Conservation (phyloP, 306 rosid genomes). For the Gastrolobium villosum region DNA sequence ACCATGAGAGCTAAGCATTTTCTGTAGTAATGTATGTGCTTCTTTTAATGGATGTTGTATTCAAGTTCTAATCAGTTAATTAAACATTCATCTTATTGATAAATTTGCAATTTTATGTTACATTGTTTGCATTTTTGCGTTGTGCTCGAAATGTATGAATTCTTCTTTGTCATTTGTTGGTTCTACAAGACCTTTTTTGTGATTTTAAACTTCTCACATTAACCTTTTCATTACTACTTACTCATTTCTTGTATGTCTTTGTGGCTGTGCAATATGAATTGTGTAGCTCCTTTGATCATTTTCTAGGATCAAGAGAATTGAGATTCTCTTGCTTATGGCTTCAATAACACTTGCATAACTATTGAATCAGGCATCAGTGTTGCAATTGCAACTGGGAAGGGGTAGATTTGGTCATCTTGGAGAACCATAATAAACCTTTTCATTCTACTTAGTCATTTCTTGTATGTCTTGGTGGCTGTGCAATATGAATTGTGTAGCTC, state of each 20-base stretch:
- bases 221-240: conserved; percentile 4
- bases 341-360: conserved; percentile 22
- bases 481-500: conserved; percentile 13
- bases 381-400: conserved; percentile 8
- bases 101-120: conserved; percentile 30
- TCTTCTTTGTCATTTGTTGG: conserved; percentile 20
- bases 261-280: conserved; percentile 18
- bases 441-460: conserved; percentile 3
- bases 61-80: conserved; percentile 28
- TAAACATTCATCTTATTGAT: conserved; percentile 17
- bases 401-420: conserved; percentile 2
- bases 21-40: conserved; percentile 32
- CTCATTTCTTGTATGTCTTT: neutral
- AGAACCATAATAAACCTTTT: conserved; percentile 15
- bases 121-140: conserved; percentile 19
- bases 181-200: conserved; percentile 16
- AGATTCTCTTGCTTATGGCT: neutral
- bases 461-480: conserved; percentile 3
- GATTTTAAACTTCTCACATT: conserved; percentile 8
- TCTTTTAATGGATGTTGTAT: conserved; percentile 38
- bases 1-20: conserved; percentile 15
- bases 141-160: conserved; percentile 36
- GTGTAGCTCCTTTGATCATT: conserved; percentile 19
- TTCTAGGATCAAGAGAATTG: conserved; percentile 6
- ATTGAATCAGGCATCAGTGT: conserved; percentile 24